A percentile compares a stretch with the other conserved stretches of the same genome.
phyloP scores from a whole-genome alignment of 768 basidiomycete species.

The Collybia sordida region DNA sequence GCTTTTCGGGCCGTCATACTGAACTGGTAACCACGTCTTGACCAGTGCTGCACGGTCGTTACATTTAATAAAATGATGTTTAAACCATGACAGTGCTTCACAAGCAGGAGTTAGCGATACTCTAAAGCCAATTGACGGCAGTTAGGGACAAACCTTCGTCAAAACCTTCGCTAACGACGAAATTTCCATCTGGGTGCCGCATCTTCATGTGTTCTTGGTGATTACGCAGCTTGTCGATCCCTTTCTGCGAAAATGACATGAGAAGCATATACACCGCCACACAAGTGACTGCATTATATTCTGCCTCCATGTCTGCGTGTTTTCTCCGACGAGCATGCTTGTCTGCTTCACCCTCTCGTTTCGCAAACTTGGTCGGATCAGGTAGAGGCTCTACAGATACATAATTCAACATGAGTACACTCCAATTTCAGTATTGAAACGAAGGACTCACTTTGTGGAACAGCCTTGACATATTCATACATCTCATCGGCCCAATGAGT shows the following conservation, averaged over 20 bases:
- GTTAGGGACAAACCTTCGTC: constrained; percentile 56
- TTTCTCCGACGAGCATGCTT: constrained; percentile 67
- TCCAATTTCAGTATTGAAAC: not conserved
- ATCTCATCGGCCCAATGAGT: constrained; percentile 95
- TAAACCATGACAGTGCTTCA: constrained; percentile 85
- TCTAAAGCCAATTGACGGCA: not conserved
- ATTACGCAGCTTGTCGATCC: constrained; percentile 79
- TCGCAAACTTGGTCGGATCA: constrained; percentile 73
- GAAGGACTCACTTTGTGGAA: constrained; percentile 70
- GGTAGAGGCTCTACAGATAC: constrained; percentile 66
- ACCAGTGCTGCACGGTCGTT: constrained; percentile 88
- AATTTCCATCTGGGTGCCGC: constrained; percentile 73
- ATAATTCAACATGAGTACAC: constrained; percentile 7
- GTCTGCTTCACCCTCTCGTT: constrained; percentile 71
- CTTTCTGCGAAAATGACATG: constrained; percentile 91
- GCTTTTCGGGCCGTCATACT: constrained; percentile 78
- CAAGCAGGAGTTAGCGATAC: constrained; percentile 11
- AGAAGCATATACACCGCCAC: constrained; percentile 89
- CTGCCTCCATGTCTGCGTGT: constrained; percentile 76
- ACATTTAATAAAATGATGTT: constrained; percentile 90
- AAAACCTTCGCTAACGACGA: constrained; percentile 76
- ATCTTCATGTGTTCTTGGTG: constrained; percentile 83
- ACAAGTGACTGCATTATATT: constrained; percentile 81
- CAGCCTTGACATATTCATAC: constrained; percentile 83
- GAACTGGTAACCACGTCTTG: constrained; percentile 84